Evolutionary conservation across 176 grass and related monocot species (phyloP).

Genomic region (Avena eriantha): DNA sequence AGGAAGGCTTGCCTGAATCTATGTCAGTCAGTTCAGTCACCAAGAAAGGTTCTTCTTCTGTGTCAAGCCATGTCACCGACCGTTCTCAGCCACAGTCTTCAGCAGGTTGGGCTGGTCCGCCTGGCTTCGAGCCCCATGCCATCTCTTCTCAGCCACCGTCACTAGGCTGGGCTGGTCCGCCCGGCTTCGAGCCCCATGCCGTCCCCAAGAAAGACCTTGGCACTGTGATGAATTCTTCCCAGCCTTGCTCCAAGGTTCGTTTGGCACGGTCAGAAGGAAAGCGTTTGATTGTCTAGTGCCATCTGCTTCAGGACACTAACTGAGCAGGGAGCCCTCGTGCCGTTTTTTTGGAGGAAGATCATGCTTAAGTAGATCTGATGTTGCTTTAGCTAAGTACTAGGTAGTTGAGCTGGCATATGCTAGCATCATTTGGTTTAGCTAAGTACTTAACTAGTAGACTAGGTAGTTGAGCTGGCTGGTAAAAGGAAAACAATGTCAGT

Average conservation of each 20-base stretch:
- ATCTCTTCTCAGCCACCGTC: conserved; percentile 24
- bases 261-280: conserved; percentile 6
- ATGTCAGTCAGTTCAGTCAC: not conserved
- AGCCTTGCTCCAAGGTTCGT: conserved; percentile 48
- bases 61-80: conserved; percentile 19
- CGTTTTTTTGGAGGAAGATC: not conserved
- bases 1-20: conserved; percentile 17
- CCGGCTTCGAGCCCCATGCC: conserved; percentile 46
- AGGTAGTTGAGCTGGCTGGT: conserved; percentile 10
- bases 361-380: not conserved
- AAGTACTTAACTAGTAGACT: conserved; percentile 17
- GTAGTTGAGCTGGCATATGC: not conserved
- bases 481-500: conserved; percentile 14
- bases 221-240: conserved; percentile 15
- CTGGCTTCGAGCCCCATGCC: conserved; percentile 44
- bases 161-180: conserved; percentile 44
- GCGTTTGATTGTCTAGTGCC: conserved; percentile 18
- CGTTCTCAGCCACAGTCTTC: conserved; percentile 23
- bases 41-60: conserved; percentile 32
- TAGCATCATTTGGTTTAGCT: not conserved
- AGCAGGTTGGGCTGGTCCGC: conserved; percentile 48
- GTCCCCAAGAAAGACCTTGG: conserved; percentile 28
- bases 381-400: conserved; percentile 15
- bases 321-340: not conserved
- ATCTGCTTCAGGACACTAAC: not conserved